Conservation (phyloP, 2,329 filamentous ascomycete species). For the Ophioceras dolichostomum region DNA sequence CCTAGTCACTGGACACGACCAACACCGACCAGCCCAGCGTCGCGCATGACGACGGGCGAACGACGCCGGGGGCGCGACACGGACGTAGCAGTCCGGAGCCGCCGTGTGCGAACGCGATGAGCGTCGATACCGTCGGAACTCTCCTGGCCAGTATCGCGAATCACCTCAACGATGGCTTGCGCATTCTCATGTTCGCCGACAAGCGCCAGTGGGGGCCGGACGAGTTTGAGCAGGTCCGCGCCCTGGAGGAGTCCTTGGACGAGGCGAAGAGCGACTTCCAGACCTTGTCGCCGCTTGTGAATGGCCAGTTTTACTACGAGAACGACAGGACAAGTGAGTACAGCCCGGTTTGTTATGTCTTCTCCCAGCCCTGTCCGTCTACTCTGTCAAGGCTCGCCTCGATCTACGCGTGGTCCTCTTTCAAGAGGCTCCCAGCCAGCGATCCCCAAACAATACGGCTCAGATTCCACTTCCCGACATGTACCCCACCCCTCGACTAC, state of each 20-base stretch:
- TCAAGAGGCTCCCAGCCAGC: too few species aligned
- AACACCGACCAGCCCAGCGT: too few species aligned
- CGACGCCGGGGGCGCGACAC: too few species aligned
- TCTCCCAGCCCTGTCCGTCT: background rate
- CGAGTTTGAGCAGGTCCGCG: conserved; percentile 46
- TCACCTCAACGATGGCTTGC: conserved; percentile 37
- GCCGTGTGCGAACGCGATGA: too few species aligned
- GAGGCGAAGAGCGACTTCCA: conserved; percentile 50
- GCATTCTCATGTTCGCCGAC: conserved; percentile 42
- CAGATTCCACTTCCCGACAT: conserved; percentile 1
- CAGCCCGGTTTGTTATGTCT: too few species aligned
- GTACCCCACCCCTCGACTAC: background rate
- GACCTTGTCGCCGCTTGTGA: conserved; percentile 39
- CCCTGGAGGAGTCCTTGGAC: conserved; percentile 41
- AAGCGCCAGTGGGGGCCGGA: conserved; percentile 45
- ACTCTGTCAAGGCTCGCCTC: background rate
- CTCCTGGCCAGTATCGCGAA: conserved; percentile 46
- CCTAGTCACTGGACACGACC: too few species aligned
- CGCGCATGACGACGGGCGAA: too few species aligned
- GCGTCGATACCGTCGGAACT: conserved; percentile 41
- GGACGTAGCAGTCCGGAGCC: too few species aligned
- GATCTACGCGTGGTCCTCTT: background rate
- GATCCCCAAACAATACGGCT: too few species aligned
- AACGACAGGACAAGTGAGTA: conserved; percentile 40
- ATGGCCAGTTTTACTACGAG: conserved; percentile 45